Evolutionary conservation across 768 basidiomycete genomes (phyloP).

Genomic region (Leucocoprinus leucothites): DNA sequence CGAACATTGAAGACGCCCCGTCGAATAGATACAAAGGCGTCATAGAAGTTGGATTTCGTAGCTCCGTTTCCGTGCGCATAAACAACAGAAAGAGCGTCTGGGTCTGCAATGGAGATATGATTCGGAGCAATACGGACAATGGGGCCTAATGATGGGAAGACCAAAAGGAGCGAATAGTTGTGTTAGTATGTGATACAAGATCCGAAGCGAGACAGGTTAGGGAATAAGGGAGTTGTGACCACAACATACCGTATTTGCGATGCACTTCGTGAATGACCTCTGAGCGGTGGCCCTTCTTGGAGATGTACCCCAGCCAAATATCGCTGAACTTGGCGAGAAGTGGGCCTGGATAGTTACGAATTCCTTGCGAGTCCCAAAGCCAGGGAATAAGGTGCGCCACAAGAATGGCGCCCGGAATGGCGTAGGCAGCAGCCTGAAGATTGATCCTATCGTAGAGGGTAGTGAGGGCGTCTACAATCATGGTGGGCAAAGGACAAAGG

Average conservation of each 20-base stretch:
- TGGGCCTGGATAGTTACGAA: conserved; percentile 67
- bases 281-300: conserved; percentile 70
- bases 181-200: conserved; percentile 2
- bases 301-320: conserved; percentile 65
- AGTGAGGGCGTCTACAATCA: conserved; percentile 24
- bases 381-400: conserved; percentile 45
- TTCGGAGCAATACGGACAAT: conserved; percentile 74
- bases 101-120: conserved; percentile 74
- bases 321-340: conserved; percentile 69
- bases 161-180: neutral
- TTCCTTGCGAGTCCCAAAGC: conserved; percentile 53
- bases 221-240: neutral
- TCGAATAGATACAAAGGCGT: conserved; percentile 72
- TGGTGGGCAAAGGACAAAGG: conserved; percentile 14
- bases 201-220: conserved; percentile 4
- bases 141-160: conserved; percentile 37
- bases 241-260: conserved; percentile 59
- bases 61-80: conserved; percentile 87
- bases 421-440: conserved; percentile 21
- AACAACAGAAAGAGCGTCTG: conserved; percentile 68
- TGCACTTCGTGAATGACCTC: conserved; percentile 74
- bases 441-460: conserved; percentile 20
- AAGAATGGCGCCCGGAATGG: conserved; percentile 26
- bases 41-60: conserved; percentile 76
- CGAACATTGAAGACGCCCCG: conserved; percentile 80